A percentile compares a stretch with the other conserved stretches of the same genome.
Evolutionary conservation across 441 rosid genomes (phyloP).

Genomic region (Breynia disticha): DNA sequence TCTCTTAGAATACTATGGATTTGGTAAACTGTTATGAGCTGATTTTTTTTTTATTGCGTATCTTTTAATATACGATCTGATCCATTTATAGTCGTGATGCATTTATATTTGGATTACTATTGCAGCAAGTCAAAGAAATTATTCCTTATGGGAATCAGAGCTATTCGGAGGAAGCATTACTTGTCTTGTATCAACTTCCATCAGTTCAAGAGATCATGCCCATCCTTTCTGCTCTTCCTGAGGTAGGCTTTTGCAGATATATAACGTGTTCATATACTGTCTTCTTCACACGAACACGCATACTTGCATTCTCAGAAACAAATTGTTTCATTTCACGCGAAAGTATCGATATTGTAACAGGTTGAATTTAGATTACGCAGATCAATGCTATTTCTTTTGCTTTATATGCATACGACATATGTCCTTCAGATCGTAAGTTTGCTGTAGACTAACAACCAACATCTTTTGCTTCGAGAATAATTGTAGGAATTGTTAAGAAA

Average conservation of each 20-base stretch:
- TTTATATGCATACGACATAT: too few relatives aligned
- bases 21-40: too few relatives aligned
- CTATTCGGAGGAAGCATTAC: slow-evolving; percentile 30
- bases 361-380: too few relatives aligned
- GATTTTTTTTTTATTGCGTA: background rate
- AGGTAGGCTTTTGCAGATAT: slow-evolving; percentile 32
- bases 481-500: too few relatives aligned
- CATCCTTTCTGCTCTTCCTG: slow-evolving; percentile 59
- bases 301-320: background rate
- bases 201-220: slow-evolving; percentile 60
- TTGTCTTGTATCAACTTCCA: slow-evolving; percentile 36
- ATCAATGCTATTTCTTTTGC: too few relatives aligned
- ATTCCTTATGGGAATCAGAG: slow-evolving; percentile 22
- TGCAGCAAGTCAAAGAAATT: slow-evolving; percentile 36
- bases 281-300: background rate
- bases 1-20: too few relatives aligned
- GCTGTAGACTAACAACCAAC: too few relatives aligned
- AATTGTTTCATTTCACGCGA: background rate
- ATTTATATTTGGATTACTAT: slow-evolving; percentile 4
- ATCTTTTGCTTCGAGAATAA: too few relatives aligned
- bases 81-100: background rate
- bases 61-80: background rate
- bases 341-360: background rate
- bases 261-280: background rate
- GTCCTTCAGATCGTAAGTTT: too few relatives aligned